Evolutionary conservation across 2,329 filamentous ascomycete species (phyloP), one percentile per base, ranked within the genome.

Genomic region (Penicillium sp.): DNA sequence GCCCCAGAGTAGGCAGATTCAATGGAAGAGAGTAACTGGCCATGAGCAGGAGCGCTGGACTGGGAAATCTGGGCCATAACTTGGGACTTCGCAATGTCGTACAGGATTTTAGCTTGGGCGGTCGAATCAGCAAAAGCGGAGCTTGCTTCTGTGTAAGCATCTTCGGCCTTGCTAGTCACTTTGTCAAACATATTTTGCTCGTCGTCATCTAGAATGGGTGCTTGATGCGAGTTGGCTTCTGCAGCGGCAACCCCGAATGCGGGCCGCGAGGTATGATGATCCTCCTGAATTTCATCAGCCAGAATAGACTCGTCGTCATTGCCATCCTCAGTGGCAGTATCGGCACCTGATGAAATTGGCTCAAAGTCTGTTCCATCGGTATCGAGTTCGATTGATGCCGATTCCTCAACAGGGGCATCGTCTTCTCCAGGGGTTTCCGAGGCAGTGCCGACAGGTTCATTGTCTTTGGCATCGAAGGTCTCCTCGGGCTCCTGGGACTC

Each of bases 21-120:
- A 27, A 58, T 54, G n/a, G 57, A 55, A 36, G 45, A 51, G 9
- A 57, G 48, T 74, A 77, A 7, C 84, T 51, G 50, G 14, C 43
- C 40, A 40, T 58, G 54, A 4, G 43, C 48, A 18, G 56, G 54
- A 14, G 45, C 82, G 8, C 86, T 79, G 0, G 85, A 86, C 7
- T 83, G 78, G 10, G 87, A 71, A 63, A 89, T 78, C 51, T 87
- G 75, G 56, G 87, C 75, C 51, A 89, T 82, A 3, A 80, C 76
- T 6, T 86, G 85, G 1, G 84, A 84, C 58, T 82, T 80, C 8
- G 85, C 86, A 18, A 80, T 80, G 0, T 77, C 77, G 56, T 87
- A 87, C 44, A 85, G 82, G 32, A 80, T 75, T n/a, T 81, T 80
- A 3, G 86, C 87, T 32, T 77, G 73, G 35, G 78, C 79, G 8